phyloP scores from a whole-genome alignment of 345 rosid species.

The Gossypium turneri region DNA sequence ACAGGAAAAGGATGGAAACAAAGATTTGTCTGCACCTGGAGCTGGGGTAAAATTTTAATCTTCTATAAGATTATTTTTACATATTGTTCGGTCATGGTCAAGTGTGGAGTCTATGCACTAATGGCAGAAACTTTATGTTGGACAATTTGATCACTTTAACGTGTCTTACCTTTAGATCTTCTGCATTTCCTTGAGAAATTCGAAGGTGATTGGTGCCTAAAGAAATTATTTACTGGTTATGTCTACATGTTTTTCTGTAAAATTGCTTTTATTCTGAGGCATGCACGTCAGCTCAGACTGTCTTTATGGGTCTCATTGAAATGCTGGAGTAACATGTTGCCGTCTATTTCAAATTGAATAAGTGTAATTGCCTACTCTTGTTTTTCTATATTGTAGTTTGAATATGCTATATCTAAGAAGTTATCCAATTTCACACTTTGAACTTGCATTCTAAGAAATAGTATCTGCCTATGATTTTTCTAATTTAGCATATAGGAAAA shows the following conservation, averaged over 20 bases:
- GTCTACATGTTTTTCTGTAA: slow-evolving; percentile 1
- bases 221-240: neutral
- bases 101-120: neutral
- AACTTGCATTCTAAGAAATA: neutral
- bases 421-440: neutral
- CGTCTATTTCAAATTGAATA: neutral
- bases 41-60: slow-evolving; percentile 71
- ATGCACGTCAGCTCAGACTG: neutral
- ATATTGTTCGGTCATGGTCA: slow-evolving; percentile 12
- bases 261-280: neutral
- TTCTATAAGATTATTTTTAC: slow-evolving; percentile 14
- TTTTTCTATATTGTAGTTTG: neutral
- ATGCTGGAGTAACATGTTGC: neutral
- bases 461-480: neutral
- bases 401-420: neutral
- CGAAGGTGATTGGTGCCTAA: neutral
- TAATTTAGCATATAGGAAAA: neutral
- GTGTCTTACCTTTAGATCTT: neutral
- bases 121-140: neutral
- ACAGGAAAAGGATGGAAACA: slow-evolving; percentile 74
- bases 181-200: slow-evolving; percentile 1
- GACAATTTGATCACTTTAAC: neutral
- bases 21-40: slow-evolving; percentile 79
- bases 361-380: neutral
- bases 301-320: neutral